A percentile compares a stretch with the other conserved stretches of the same genome.
phyloP scores from a whole-genome alignment of 2,329 filamentous ascomycete genomes.

The Fusarium penzigii region DNA sequence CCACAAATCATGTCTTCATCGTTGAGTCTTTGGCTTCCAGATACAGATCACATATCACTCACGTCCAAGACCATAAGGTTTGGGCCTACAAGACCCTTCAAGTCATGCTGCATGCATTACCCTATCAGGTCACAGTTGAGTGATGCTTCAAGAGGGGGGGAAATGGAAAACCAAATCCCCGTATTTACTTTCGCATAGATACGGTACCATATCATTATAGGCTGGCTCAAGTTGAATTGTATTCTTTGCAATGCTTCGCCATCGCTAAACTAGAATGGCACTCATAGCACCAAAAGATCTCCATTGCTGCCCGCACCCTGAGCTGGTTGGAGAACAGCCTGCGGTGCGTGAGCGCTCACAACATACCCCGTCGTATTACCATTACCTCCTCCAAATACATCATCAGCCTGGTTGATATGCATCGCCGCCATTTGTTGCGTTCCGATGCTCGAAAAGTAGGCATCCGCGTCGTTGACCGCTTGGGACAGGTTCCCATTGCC shows the following conservation, averaged over 20 bases:
- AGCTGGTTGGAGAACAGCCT: conserved; percentile 72
- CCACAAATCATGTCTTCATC: no score
- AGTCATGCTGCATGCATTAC: no score
- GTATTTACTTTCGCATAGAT: not conserved
- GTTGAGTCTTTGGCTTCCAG: no score
- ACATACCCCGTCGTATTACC: conserved; percentile 62
- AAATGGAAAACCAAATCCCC: no score
- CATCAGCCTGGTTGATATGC: conserved; percentile 65
- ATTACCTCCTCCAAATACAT: conserved; percentile 60
- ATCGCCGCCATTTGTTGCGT: conserved; percentile 73
- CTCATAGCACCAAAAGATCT: conserved; percentile 68
- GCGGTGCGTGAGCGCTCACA: conserved; percentile 79
- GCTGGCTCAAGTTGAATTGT: conserved; percentile 5
- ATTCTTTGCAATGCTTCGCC: conserved; percentile 14
- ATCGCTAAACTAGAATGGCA: conserved; percentile 18
- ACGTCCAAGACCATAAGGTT: no score
- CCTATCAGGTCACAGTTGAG: no score
- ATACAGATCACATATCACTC: no score
- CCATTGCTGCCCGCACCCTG: conserved; percentile 66
- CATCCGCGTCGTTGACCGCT: conserved; percentile 82
- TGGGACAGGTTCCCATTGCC: conserved; percentile 57
- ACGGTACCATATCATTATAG: not conserved
- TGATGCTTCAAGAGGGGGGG: no score
- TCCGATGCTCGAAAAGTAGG: conserved; percentile 82
- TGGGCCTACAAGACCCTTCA: no score